Base-by-base conservation (phyloP, 192 early-diverging fungal species). In the Phlyctochytrium bullatum region DNA sequence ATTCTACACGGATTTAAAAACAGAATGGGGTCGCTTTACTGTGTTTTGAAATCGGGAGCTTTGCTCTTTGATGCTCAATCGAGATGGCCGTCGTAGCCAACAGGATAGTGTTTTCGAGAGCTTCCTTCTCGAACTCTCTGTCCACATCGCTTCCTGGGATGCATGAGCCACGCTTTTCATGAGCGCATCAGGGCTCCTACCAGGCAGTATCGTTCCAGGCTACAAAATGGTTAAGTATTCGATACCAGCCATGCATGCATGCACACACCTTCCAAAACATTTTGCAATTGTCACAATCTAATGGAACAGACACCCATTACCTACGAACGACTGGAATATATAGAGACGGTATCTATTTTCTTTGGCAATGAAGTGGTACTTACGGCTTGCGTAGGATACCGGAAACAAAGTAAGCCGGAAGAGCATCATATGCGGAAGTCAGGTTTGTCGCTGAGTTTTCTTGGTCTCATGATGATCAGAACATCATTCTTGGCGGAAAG, bases 401-500 rank as follows among this genome's bases (percentile, higher is more conserved):
- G 93, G 96, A 32, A 98, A 98, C 84, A 97, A 95, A 78, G 92
- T 98, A 36, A 90, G 88, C 66, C 86, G 95, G 25, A 92, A 93
- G 76, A 92, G 92, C 1, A 88, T 92, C 59, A 98, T 98, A 67
- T 93, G 89, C 67, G 96, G 94, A 12, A 88, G 88, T 74, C 69
- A 57, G 54, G 54, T 57, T 57, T 24, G 16, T 25, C 54, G 54
- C 54, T 57, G 14, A 20, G 20, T 20, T 14, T n/a, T n/a, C n/a
- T 47, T 47, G 40, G 6, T 47, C 40, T 47, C 10, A 47, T 20
- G 20, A 47, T 20, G 6, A 20, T 14, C 93, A 96, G 73, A 98
- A 98, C 82, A 98, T 98, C 61, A 89, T 95, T 31, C 87, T 96
- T 3, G 93, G 93, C 28, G 96, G 96, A 59, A 98, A 97, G 87